Evolutionary conservation across 345 rosid species (phyloP), one percentile per base, ranked within the genome.

Genomic region (Citrus maxima): DNA sequence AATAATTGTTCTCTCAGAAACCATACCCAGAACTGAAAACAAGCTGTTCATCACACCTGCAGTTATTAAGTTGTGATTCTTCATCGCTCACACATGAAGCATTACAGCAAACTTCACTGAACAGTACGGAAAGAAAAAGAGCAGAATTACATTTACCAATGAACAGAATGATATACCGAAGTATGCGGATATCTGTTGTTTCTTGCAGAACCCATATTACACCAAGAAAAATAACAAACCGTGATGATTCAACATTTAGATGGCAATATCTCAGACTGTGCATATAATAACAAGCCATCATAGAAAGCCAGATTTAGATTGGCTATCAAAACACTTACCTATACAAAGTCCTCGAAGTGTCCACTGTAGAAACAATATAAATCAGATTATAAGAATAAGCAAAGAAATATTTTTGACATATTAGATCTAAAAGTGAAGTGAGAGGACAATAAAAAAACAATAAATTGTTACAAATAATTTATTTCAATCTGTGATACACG

Each of bases 31-130:
- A 70, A 89, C 89, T 51, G 93, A 89, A 87, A 91, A 91, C 84
- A 91, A 85, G 87, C 92, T 89, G 83, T 91, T 89, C 93, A 89
- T 91, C 27, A 88, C 92, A 64, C 93, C 93, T 91, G 90, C 85
- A 82, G 42, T 40, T 34, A 74, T 51, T 37, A 79, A 14, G 30
- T 46, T 6, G 49, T 76, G 37, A 70, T 34, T 79, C 78, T 58
- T 75, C n/a, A 40, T 54, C 27, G 30, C 30, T 76, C 40, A 74
- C 51, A 62, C 21, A 13, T n/a, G 61, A 56, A 46, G 2, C 30
- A 12, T n/a, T 27, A 7, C 30, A 37, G n/a, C 70, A 30, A 70
- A 70, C 73, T 58, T 30, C 56, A 40, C 42, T 4, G 49, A 73
- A 60, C 22, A 22, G 28, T 16, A 16, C 14, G 38, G 37, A 66